Conservation (phyloP, 805 yeast species). For the Saturnispora halmiae region DNA sequence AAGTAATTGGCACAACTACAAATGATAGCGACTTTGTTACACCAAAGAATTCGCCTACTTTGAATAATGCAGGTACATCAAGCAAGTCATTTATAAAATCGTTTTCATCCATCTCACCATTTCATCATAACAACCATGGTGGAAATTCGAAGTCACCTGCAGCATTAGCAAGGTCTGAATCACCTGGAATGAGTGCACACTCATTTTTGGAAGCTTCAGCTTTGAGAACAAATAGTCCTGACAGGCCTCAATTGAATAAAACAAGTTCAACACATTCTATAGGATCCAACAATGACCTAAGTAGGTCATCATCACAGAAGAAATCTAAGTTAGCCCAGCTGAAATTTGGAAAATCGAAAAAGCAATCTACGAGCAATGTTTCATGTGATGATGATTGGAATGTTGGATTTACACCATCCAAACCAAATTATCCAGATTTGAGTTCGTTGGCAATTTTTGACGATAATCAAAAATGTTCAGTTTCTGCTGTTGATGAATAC, state of each 20-base stretch:
- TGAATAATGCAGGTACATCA: not conserved
- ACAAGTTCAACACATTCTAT: slow-evolving; percentile 5
- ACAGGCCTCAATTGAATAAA: slow-evolving; percentile 8
- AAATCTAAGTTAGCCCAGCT: slow-evolving; percentile 8
- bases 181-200: slow-evolving; percentile 11
- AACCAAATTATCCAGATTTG: slow-evolving; percentile 3
- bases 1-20: slow-evolving; percentile 5
- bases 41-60: slow-evolving; percentile 5
- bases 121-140: slow-evolving; percentile 8
- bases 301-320: slow-evolving; percentile 2
- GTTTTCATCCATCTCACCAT: slow-evolving; percentile 10
- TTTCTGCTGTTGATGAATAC: slow-evolving; percentile 2
- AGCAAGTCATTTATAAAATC: slow-evolving; percentile 8
- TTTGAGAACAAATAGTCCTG: slow-evolving; percentile 9
- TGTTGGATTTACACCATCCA: slow-evolving; percentile 1
- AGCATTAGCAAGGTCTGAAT: slow-evolving; percentile 11
- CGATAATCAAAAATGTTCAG: not conserved
- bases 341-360: not conserved
- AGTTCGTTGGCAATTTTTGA: not conserved
- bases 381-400: slow-evolving; percentile 14
- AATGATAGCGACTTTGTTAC: slow-evolving; percentile 2
- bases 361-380: slow-evolving; percentile 1
- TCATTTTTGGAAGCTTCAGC: slow-evolving; percentile 13
- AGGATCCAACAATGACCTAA: slow-evolving; percentile 7
- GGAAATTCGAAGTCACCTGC: slow-evolving; percentile 11